Conservation (phyloP, 169 alveolate genomes). For the Eimeria falciformis region DNA sequence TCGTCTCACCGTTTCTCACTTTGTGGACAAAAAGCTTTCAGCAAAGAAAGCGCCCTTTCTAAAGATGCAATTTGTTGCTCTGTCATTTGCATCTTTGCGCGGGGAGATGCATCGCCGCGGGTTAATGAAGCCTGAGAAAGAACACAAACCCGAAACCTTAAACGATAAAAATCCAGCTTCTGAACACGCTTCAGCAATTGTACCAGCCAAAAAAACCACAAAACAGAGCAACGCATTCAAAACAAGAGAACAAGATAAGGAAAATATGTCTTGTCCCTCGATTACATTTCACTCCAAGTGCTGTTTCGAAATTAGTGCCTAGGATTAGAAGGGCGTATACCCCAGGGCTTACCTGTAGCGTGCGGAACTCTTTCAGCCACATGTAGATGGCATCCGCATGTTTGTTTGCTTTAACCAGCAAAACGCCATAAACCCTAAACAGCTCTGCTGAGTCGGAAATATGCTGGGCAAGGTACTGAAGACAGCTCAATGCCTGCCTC, state of each 20-base stretch:
- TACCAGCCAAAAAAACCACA: too few relatives aligned
- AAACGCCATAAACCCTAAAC: conserved; percentile 33
- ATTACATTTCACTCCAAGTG: too few relatives aligned
- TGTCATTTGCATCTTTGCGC: neutral
- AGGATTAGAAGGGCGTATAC: too few relatives aligned
- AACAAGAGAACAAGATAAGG: too few relatives aligned
- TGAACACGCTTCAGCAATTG: too few relatives aligned
- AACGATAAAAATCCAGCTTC: too few relatives aligned
- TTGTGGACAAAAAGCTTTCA: conserved; percentile 22
- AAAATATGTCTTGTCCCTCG: too few relatives aligned
- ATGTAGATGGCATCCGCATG: conserved; percentile 29
- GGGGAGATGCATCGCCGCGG: neutral
- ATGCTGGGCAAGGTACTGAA: conserved; percentile 49
- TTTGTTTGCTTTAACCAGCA: conserved; percentile 22
- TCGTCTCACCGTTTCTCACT: neutral
- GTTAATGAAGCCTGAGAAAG: conserved; percentile 42
- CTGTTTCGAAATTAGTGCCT: too few relatives aligned
- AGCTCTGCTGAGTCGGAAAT: conserved; percentile 63
- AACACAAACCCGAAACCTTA: conserved; percentile 20
- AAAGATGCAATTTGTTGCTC: neutral
- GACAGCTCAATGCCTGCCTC: conserved; percentile 30
- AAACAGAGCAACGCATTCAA: too few relatives aligned
- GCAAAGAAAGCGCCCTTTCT: conserved; percentile 24
- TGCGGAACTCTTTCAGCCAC: conserved; percentile 64
- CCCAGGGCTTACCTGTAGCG: conserved; percentile 13